Percentiles rank a stretch among this genome's conserved stretches.
These are phyloP conservation scores for Geotrichum carabidarum DNA, from an alignment of 1,139 yeast species.

Conservation along the genomic window DNA sequence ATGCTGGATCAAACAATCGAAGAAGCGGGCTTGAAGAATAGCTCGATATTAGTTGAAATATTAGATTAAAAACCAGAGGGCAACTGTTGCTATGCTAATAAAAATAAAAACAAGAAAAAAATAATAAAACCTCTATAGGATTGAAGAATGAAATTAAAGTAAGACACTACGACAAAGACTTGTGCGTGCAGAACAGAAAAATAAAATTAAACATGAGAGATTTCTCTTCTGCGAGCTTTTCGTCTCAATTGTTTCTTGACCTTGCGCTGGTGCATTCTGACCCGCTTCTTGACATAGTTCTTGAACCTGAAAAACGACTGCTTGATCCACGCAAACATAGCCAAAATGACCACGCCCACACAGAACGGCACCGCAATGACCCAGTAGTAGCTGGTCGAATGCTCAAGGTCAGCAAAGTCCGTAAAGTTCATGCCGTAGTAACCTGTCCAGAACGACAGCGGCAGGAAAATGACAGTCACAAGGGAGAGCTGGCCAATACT, in stretches of 20 bases:
- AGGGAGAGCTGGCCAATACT: slow-evolving; percentile 49
- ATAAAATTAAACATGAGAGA: background rate
- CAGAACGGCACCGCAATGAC: slow-evolving; percentile 48
- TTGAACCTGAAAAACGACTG: slow-evolving; percentile 11
- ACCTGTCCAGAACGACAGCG: slow-evolving; percentile 52
- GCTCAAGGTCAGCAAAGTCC: slow-evolving; percentile 44
- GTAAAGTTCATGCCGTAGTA: slow-evolving; percentile 56
- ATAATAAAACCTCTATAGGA: background rate
- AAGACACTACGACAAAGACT: background rate
- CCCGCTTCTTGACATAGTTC: slow-evolving; percentile 12
- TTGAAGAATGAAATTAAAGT: background rate
- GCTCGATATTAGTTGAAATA: slow-evolving; percentile 68
- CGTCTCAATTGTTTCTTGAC: slow-evolving; percentile 14
- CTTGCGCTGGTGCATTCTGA: slow-evolving; percentile 16
- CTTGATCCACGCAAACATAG: slow-evolving; percentile 31
- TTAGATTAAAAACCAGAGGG: slow-evolving; percentile 25
- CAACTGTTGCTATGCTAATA: background rate
- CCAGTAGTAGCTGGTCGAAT: slow-evolving; percentile 48
- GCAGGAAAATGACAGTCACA: slow-evolving; percentile 51
- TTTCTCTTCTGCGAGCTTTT: slow-evolving; percentile 15
- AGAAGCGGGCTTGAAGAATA: slow-evolving; percentile 74
- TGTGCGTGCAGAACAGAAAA: background rate
- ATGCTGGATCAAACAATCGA: slow-evolving; percentile 57
- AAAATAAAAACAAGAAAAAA: background rate
- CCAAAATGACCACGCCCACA: slow-evolving; percentile 34